Conservation (phyloP, 495 filamentous ascomycete species). For the Xylaria intraflava region DNA sequence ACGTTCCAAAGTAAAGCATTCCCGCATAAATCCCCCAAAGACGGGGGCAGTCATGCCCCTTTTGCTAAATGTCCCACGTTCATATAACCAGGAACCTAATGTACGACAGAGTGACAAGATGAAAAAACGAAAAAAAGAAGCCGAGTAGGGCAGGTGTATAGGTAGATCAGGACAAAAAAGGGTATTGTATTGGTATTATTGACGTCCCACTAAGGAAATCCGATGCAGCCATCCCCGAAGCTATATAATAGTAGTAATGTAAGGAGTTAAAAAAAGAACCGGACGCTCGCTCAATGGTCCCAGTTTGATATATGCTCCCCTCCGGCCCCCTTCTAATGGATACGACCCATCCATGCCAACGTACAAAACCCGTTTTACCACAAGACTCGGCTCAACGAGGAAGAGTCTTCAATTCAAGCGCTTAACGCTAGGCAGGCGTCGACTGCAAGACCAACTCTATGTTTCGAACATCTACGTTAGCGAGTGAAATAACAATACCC, state of each 20-base stretch:
- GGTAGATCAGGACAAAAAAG: background rate
- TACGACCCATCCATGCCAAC: background rate
- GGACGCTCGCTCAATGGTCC: background rate
- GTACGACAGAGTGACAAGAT: too few species aligned
- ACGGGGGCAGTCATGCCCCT: too few species aligned
- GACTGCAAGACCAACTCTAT: slow-evolving; percentile 79
- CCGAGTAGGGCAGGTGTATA: too few species aligned
- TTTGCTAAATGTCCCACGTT: too few species aligned
- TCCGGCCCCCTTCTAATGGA: background rate
- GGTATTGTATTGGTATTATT: too few species aligned
- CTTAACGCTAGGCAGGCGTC: slow-evolving; percentile 86
- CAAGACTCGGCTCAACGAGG: background rate
- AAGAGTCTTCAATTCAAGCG: slow-evolving; percentile 21
- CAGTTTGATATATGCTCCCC: background rate
- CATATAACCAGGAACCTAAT: too few species aligned
- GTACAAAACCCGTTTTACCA: background rate
- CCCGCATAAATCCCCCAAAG: too few species aligned
- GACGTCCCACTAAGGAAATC: slow-evolving; percentile 2
- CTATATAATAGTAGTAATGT: slow-evolving; percentile 4
- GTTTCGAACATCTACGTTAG: slow-evolving; percentile 15
- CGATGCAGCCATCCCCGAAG: background rate
- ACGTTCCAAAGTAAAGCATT: too few species aligned
- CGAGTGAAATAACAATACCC: background rate
- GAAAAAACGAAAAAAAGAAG: background rate
- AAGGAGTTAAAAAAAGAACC: background rate